These are phyloP conservation scores for Penicillium sp. DNA, from an alignment of 2,329 filamentous ascomycete species.

Conservation along the genomic window DNA sequence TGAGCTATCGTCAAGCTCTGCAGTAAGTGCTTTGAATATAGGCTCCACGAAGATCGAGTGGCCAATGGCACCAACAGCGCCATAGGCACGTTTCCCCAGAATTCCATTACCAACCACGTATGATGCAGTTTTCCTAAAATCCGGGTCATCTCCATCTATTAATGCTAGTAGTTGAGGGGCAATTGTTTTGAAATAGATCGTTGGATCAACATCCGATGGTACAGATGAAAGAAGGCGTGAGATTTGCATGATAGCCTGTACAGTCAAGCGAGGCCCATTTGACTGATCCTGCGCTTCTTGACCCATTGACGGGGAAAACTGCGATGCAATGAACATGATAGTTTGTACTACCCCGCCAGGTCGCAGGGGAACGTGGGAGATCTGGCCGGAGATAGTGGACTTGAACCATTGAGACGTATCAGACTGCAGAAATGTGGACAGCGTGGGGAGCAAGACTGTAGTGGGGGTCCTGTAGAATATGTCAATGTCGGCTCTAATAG, in stretches of 20 bases:
- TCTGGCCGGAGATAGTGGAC: constrained; percentile 33
- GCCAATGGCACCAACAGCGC: constrained; percentile 41
- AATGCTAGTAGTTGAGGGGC: constrained; percentile 42
- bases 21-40: constrained; percentile 40
- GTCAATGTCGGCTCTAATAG: constrained; percentile 13
- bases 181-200: constrained; percentile 40
- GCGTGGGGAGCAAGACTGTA: constrained; percentile 34
- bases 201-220: constrained; percentile 38
- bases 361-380: constrained; percentile 43
- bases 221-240: constrained; percentile 45
- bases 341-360: constrained; percentile 43
- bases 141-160: constrained; percentile 41
- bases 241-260: constrained; percentile 47
- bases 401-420: constrained; percentile 43
- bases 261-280: constrained; percentile 42
- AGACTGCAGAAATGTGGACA: constrained; percentile 41
- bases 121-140: constrained; percentile 43
- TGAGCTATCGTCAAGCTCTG: constrained; percentile 27
- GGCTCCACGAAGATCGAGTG: constrained; percentile 45
- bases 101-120: constrained; percentile 47
- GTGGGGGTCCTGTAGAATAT: constrained; percentile 35
- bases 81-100: constrained; percentile 40
- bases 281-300: constrained; percentile 33
- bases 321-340: constrained; percentile 44
- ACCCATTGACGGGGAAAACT: constrained; percentile 42